A percentile compares a stretch with the other conserved stretches of the same genome.
Conservation (phyloP, 1,139 yeast genomes). For the Candida glucosophila region DNA sequence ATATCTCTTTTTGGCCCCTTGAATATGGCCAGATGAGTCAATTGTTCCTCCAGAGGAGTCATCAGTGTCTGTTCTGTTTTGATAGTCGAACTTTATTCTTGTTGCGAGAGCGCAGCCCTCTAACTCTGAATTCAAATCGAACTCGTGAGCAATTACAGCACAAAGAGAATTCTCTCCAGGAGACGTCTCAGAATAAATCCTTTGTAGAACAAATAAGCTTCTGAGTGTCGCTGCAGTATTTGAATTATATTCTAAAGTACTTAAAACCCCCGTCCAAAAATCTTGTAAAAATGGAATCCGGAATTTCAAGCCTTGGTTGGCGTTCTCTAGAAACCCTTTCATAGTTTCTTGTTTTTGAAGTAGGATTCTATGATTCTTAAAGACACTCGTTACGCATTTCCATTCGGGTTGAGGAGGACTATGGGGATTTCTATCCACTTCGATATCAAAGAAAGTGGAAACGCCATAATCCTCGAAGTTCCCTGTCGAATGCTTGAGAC, state of each 20-base stretch:
- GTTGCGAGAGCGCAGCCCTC: too few relatives aligned
- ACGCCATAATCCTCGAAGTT: too few relatives aligned
- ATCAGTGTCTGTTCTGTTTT: too few relatives aligned
- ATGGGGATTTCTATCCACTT: too few relatives aligned
- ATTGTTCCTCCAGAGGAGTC: too few relatives aligned
- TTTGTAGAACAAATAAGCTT: constrained; percentile 23
- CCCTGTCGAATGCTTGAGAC: too few relatives aligned
- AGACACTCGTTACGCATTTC: constrained; percentile 26
- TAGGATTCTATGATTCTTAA: constrained; percentile 15
- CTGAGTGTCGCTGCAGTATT: constrained; percentile 9
- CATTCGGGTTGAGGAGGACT: constrained; percentile 18
- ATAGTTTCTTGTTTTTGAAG: constrained; percentile 22
- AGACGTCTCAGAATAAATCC: constrained; percentile 14
- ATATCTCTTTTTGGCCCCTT: too few relatives aligned
- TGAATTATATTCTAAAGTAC: constrained; percentile 26
- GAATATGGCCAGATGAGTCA: too few relatives aligned
- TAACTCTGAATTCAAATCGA: constrained; percentile 9
- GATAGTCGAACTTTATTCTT: too few relatives aligned
- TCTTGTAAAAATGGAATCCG: constrained; percentile 30
- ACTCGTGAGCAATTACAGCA: constrained; percentile 23
- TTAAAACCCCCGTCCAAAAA: constrained; percentile 34
- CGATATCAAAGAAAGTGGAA: too few relatives aligned
- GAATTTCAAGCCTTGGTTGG: constrained; percentile 19
- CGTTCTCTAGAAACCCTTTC: constrained; percentile 23
- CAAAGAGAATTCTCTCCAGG: constrained; percentile 12